These are phyloP conservation scores for Petunia axillaris DNA, from an alignment of 257 asterid species.

Conservation along the genomic window DNA sequence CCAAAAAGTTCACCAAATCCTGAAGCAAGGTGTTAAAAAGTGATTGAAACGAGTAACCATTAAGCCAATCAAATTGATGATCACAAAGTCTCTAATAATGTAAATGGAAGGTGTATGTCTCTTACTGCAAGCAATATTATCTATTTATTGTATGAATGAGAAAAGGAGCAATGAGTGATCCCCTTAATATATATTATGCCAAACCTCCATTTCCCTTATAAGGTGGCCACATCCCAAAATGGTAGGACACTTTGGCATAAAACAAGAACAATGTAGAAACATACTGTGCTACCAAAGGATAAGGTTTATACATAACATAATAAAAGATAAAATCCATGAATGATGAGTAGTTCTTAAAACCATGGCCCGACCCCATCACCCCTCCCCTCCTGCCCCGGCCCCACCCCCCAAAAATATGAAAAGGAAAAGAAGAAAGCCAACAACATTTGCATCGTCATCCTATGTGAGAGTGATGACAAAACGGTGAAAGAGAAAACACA, in stretches of 20 bases:
- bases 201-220: background rate
- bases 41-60: constrained; percentile 18
- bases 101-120: background rate
- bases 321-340: background rate
- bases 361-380: background rate
- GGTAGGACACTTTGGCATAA: background rate
- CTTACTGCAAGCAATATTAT: background rate
- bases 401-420: background rate
- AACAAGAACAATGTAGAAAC: constrained; percentile 2
- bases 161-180: background rate
- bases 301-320: background rate
- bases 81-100: background rate
- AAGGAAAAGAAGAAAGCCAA: background rate
- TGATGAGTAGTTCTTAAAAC: background rate
- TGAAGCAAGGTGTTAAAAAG: constrained; percentile 13
- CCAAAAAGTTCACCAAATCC: constrained; percentile 4
- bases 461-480: background rate
- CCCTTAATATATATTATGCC: background rate
- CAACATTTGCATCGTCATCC: background rate
- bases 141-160: no score
- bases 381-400: no score
- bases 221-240: background rate
- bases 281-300: background rate
- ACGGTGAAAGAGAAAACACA: background rate
- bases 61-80: background rate